Conservation (phyloP, 2,329 filamentous ascomycete genomes). For the Hyphodiscus sp. region DNA sequence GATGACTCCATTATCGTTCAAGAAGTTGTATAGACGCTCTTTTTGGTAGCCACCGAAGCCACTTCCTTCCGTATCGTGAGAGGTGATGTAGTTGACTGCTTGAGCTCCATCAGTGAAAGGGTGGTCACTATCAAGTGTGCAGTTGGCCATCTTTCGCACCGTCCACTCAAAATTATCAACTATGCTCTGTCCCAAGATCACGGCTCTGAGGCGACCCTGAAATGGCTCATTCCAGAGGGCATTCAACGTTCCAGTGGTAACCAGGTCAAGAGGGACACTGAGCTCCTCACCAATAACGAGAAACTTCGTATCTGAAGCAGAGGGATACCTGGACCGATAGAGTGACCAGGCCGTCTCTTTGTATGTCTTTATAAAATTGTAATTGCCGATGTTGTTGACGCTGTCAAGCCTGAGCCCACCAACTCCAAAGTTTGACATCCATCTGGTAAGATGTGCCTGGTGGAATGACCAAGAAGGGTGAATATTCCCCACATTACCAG, state of each 20-base stretch:
- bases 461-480: slow-evolving; percentile 15
- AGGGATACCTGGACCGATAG: slow-evolving; percentile 6
- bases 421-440: slow-evolving; percentile 15
- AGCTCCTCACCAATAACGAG: slow-evolving; percentile 18
- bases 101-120: slow-evolving; percentile 14
- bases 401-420: slow-evolving; percentile 15
- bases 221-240: slow-evolving; percentile 17
- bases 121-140: slow-evolving; percentile 10
- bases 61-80: slow-evolving; percentile 12
- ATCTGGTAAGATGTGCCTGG: slow-evolving; percentile 12
- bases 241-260: slow-evolving; percentile 8
- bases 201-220: slow-evolving; percentile 10
- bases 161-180: slow-evolving; percentile 12
- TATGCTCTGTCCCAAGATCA: slow-evolving; percentile 5
- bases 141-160: slow-evolving; percentile 15
- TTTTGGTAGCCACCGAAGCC: slow-evolving; percentile 3
- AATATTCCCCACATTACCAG: slow-evolving; percentile 4
- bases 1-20: slow-evolving; percentile 3
- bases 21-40: slow-evolving; percentile 15
- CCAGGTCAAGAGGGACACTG: slow-evolving; percentile 12
- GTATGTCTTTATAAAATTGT: slow-evolving; percentile 14
- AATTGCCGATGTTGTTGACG: slow-evolving; percentile 16
- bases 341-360: slow-evolving; percentile 13
- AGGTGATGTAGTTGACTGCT: slow-evolving; percentile 16
- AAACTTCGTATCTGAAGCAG: slow-evolving; percentile 11